Evolutionary conservation across 805 yeast species (phyloP), one percentile per base, ranked within the genome.

Genomic region (Zygosaccharomyces kombuchaensis): DNA sequence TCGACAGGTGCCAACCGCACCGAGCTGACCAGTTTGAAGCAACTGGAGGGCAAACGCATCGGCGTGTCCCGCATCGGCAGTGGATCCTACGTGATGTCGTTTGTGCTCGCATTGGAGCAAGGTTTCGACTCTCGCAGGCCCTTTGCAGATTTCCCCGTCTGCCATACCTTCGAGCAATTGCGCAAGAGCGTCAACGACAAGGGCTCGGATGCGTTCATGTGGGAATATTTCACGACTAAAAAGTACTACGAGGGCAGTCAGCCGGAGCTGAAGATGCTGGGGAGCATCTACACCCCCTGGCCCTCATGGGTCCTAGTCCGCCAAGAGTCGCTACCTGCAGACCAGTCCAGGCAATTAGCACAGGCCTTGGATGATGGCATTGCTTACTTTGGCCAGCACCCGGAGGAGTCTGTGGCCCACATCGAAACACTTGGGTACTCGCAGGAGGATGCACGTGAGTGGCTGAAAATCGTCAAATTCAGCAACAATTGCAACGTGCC

Each of bases 261-360:
- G 45, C 76, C 78, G 16, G 96, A 88, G 57, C 82, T 90, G 67
- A 87, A 84, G 67, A 72, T 77, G 54, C 81, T 89, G 49, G 97
- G 96, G 12, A 87, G 85, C 53, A 88, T 89, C 46, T 86, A 84
- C 67, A 89, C 97, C 0, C 97, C 97, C 14, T 89, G 97, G 97
- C 91, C 96, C 9, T 85, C 95, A 2, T 89, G 96, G 96, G 90
- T 87, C 12, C 74, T 88, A 40, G 78, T 80, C 16, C 80, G 80
- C 4, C 65, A 74, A 43, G 58, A 68, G 12, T 69, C 67, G n/a
- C 54, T 74, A 4, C 54, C 72, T 29, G 63, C 60, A 6, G 55
- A 59, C n/a, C 54, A 60, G 14, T 54, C 74, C 34, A 45, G 48
- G 2, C 55, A 54, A 2, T 82, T 88, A 48, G 52, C 81, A 40